Evolutionary conservation across 768 basidiomycete genomes (phyloP), one percentile per base, ranked within the genome.

Genomic region (Collybia nuda): DNA sequence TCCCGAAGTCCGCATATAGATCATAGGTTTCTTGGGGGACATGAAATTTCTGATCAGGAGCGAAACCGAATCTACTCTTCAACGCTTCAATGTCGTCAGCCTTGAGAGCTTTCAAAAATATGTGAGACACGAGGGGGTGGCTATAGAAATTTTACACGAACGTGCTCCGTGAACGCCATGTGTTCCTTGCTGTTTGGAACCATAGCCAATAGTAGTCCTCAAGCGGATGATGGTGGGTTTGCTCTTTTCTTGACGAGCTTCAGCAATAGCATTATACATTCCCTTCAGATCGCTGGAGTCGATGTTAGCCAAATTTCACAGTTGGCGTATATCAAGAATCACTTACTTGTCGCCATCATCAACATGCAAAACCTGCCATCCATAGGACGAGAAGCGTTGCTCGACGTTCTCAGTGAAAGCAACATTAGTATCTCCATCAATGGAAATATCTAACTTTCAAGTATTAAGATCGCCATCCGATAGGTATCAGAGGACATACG

Each of bases 321-420:
- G 44, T 40, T 29, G 15, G 24, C 24, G 6, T 23, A 15, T 29
- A 6, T 5, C 32, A 29, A 21, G 8, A 56, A 22, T 7, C 18
- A 68, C 72, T 67, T 59, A 92, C 88, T 65, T 75, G 70, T 93
- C 86, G 46, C 93, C 93, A 52, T 93, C 74, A 51, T 86, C 76
- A 51, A 94, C 90, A 62, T 80, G 81, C 54, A 95, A 81, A 50
- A 95, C 92, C 56, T 97, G 88, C 95, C 95, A 98, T 48, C 90
- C 93, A 69, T 97, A 97, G 2, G 95, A 67, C 64, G 85, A 72
- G 79, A 94, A 97, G 49, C 95, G 85, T 64, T 86, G 84, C 59
- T 81, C 83, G 48, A 96, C 93, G 60, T 97, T 84, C 71, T 98
- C 95, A 38, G 95, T 98, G 79, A 98, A 98, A 15, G 95, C 89